Conservation (phyloP, 148 eudicot genomes). For the Rhododendron simsii region DNA sequence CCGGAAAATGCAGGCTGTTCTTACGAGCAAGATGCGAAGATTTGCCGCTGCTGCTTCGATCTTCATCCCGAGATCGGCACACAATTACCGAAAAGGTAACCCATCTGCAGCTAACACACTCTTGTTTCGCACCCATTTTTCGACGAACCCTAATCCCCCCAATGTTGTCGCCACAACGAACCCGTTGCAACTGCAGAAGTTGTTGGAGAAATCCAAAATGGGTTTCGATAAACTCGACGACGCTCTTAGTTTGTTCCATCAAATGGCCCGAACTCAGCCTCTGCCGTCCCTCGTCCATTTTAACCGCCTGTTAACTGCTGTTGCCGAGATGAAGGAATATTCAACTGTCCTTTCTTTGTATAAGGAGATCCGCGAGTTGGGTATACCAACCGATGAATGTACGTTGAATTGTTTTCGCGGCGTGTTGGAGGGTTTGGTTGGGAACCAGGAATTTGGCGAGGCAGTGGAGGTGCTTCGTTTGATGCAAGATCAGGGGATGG, state of each 20-base stretch:
- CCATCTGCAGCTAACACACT: too few species aligned
- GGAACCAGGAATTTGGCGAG: not conserved
- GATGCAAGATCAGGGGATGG: not conserved
- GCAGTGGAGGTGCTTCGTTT: not conserved
- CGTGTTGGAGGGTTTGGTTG: not conserved
- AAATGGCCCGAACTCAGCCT: not conserved
- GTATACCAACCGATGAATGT: not conserved
- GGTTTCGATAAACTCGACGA: not conserved
- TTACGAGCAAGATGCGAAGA: too few species aligned
- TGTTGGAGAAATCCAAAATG: not conserved
- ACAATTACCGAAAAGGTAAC: too few species aligned
- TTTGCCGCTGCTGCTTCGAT: too few species aligned
- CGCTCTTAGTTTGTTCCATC: too few species aligned
- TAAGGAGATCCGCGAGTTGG: not conserved
- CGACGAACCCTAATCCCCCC: too few species aligned
- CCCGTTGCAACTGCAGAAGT: too few species aligned
- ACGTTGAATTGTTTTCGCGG: not conserved
- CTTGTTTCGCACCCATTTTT: too few species aligned
- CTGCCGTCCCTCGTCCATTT: not conserved
- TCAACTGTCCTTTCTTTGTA: not conserved
- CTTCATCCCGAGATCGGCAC: too few species aligned
- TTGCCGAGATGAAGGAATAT: not conserved
- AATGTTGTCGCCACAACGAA: too few species aligned
- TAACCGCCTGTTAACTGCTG: not conserved
- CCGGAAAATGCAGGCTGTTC: too few species aligned